These are phyloP conservation scores for Phytophthora cryptogea DNA, from an alignment of 352 stramenopile species.

Conservation along the genomic window DNA sequence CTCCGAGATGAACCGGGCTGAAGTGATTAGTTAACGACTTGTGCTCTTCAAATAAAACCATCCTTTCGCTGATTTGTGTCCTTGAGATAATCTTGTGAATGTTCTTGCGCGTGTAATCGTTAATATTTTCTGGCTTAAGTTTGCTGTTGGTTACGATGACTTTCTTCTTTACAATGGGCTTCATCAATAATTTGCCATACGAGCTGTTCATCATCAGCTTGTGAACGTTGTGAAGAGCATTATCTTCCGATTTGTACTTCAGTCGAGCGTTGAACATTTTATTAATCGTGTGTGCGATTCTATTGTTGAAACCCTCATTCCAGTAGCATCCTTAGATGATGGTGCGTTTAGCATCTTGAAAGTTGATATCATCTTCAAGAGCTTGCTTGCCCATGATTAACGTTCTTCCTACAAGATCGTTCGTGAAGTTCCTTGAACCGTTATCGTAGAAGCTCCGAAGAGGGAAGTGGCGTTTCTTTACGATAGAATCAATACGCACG, in stretches of 20 bases:
- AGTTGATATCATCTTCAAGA: slow-evolving; percentile 8
- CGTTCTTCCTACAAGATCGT: background rate
- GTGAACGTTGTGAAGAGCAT: slow-evolving; percentile 4
- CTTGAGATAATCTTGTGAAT: slow-evolving; percentile 15
- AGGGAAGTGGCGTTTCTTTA: slow-evolving; percentile 7
- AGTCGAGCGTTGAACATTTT: slow-evolving; percentile 8
- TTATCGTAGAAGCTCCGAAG: background rate
- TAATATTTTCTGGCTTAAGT: background rate
- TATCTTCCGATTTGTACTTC: slow-evolving; percentile 10
- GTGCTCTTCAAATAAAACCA: slow-evolving; percentile 14
- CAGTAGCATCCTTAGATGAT: slow-evolving; percentile 14
- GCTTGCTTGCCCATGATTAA: slow-evolving; percentile 3
- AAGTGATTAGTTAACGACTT: slow-evolving; percentile 10
- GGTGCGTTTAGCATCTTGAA: slow-evolving; percentile 5
- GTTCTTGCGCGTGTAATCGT: slow-evolving; percentile 16
- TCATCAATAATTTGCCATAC: slow-evolving; percentile 12
- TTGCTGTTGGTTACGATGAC: slow-evolving; percentile 1
- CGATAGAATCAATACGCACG: slow-evolving; percentile 3
- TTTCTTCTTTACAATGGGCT: slow-evolving; percentile 13
- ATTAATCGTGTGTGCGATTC: background rate
- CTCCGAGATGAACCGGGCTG: slow-evolving; percentile 6
- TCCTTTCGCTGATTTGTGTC: slow-evolving; percentile 2
- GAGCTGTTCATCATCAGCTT: slow-evolving; percentile 17
- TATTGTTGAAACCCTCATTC: slow-evolving; percentile 14
- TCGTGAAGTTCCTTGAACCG: slow-evolving; percentile 15